These are phyloP conservation scores for Fomitiporia mediterranea DNA, from an alignment of 1,284 basidiomycete genomes.

Conservation along the genomic window DNA sequence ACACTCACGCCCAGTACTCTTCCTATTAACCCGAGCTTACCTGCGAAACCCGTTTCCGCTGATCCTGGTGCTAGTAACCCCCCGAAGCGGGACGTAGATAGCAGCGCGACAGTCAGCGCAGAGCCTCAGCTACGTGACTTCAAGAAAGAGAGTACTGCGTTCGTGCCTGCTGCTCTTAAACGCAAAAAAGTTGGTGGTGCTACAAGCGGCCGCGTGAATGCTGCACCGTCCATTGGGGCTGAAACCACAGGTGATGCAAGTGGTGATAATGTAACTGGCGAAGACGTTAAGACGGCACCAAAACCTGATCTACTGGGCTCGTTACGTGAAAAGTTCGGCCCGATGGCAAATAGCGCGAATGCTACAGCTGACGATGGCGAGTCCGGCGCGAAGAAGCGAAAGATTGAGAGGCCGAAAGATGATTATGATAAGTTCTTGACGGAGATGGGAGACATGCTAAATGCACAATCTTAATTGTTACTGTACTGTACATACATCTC, in stretches of 20 bases:
- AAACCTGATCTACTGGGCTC: constrained; percentile 64
- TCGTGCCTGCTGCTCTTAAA: constrained; percentile 72
- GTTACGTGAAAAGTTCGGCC: constrained; percentile 56
- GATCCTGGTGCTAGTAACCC: constrained; percentile 19
- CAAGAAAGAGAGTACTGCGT: constrained; percentile 87
- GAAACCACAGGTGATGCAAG: constrained; percentile 30
- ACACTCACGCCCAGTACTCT: constrained; percentile 32
- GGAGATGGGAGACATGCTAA: constrained; percentile 60
- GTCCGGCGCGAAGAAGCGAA: not conserved
- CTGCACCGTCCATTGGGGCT: constrained; percentile 50
- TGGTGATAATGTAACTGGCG: constrained; percentile 26
- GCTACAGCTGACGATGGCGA: constrained; percentile 12
- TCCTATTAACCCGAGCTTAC: constrained; percentile 38
- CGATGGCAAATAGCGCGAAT: constrained; percentile 24
- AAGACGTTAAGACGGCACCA: constrained; percentile 28
- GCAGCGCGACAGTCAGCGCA: constrained; percentile 70
- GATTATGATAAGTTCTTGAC: constrained; percentile 75
- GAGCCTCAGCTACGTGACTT: constrained; percentile 84
- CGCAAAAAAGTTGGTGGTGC: constrained; percentile 48
- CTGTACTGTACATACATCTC: too few relatives aligned
- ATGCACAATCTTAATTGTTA: not conserved
- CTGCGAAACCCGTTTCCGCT: constrained; percentile 27
- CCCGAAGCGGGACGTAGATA: constrained; percentile 24
- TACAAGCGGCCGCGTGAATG: constrained; percentile 46
- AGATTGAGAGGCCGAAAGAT: constrained; percentile 43